Evolutionary conservation across 352 stramenopile genomes (phyloP).

Genomic region (Chrysophaeum taylorii): DNA sequence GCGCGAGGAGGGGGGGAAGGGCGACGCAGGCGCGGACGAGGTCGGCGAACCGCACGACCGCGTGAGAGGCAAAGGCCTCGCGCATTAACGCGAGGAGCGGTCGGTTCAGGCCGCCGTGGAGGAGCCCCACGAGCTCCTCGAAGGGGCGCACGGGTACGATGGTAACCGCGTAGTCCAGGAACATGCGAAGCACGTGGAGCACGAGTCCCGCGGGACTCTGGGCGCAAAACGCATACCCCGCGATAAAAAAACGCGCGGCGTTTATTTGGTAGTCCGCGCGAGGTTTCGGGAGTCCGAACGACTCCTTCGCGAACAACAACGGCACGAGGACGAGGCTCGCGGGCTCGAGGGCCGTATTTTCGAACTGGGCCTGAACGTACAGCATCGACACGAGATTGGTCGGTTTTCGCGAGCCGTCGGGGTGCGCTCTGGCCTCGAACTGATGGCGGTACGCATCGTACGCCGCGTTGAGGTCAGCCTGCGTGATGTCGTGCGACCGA

Average conservation of each 20-base stretch:
- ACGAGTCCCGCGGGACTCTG: not conserved
- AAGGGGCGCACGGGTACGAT: not conserved
- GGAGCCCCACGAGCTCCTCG: not conserved
- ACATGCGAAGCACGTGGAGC: not conserved
- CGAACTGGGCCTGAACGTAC: constrained; percentile 5
- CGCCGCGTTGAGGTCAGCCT: not conserved
- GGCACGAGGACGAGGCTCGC: not conserved
- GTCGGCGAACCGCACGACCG: not conserved
- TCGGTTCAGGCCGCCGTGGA: not conserved
- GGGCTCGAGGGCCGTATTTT: not conserved
- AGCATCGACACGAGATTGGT: not conserved
- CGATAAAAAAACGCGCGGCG: not conserved
- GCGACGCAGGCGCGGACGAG: not conserved
- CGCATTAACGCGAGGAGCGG: not conserved
- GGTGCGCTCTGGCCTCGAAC: not conserved
- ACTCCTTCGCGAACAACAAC: not conserved
- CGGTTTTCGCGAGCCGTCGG: not conserved
- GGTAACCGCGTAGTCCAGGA: not conserved
- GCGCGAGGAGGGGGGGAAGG: not conserved
- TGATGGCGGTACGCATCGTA: not conserved
- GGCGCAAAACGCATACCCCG: not conserved
- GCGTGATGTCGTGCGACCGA: not conserved
- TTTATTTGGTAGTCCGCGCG: not conserved
- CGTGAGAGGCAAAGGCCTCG: not conserved
- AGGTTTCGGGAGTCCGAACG: not conserved